phyloP scores from a whole-genome alignment of 371 early-diverging fungal species.

The Cokeromyces recurvatus region DNA sequence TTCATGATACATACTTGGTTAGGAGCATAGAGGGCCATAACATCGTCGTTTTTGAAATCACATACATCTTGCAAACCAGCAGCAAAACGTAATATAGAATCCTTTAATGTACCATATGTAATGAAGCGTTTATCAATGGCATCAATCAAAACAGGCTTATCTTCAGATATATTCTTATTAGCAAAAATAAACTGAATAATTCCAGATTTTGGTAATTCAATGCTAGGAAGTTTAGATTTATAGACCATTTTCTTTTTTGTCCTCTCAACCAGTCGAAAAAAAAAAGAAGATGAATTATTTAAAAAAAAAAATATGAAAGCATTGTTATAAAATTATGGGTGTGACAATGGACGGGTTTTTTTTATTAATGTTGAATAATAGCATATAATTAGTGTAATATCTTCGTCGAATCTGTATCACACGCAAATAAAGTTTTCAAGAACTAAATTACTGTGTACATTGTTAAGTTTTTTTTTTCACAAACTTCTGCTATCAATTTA shows the following conservation, averaged over 20 bases:
- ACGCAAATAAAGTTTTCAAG: too few species aligned
- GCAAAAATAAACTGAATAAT: slow-evolving; percentile 20
- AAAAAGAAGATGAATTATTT: too few species aligned
- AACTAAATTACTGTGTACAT: too few species aligned
- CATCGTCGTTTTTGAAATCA: slow-evolving; percentile 61
- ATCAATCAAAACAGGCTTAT: slow-evolving; percentile 57
- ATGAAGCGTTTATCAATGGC: slow-evolving; percentile 13
- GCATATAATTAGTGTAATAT: too few species aligned
- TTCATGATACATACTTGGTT: slow-evolving; percentile 50
- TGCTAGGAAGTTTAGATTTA: slow-evolving; percentile 6
- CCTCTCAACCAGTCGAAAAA: too few species aligned
- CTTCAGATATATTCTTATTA: slow-evolving; percentile 28
- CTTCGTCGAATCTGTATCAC: too few species aligned
- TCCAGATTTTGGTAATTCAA: slow-evolving; percentile 12
- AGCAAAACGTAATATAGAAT: slow-evolving; percentile 56
- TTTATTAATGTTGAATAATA: too few species aligned
- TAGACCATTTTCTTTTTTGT: slow-evolving; percentile 13
- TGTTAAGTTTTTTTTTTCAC: too few species aligned
- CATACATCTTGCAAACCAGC: slow-evolving; percentile 60
- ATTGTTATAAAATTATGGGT: too few species aligned
- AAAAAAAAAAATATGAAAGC: not conserved
- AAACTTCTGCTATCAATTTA: too few species aligned
- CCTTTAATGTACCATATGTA: slow-evolving; percentile 63
- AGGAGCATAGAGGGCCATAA: slow-evolving; percentile 63
- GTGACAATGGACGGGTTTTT: too few species aligned